phyloP scores from a whole-genome alignment of 352 stramenopile species.

The Globisporangium recalcitrans region DNA sequence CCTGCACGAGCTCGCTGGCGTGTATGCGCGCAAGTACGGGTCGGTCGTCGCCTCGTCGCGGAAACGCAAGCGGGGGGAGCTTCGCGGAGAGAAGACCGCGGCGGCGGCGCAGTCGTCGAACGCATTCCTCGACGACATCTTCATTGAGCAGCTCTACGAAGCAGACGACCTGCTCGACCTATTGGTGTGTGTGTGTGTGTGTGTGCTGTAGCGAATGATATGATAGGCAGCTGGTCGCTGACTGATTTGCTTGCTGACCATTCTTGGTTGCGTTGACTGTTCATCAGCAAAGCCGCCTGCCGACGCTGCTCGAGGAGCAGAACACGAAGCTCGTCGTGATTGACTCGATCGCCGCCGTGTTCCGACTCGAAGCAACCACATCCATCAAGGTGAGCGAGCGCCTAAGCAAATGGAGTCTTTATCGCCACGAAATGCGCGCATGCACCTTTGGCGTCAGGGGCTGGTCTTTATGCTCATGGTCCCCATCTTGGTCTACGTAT shows the following conservation, averaged over 20 bases:
- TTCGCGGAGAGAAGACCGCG: background rate
- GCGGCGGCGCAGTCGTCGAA: conserved; percentile 6
- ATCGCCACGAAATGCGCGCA: too few species aligned
- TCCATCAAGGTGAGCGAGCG: conserved; percentile 58
- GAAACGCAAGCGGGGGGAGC: conserved; percentile 28
- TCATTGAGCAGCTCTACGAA: conserved; percentile 76
- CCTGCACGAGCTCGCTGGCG: conserved; percentile 54
- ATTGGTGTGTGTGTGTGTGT: conserved; percentile 28
- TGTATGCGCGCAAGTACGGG: conserved; percentile 42
- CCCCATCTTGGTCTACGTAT: background rate
- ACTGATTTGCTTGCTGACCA: background rate
- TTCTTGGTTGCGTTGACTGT: background rate
- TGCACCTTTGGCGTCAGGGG: too few species aligned
- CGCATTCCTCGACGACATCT: conserved; percentile 70
- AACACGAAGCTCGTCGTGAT: conserved; percentile 79
- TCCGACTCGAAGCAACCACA: conserved; percentile 60
- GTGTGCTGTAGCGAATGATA: background rate
- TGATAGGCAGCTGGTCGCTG: background rate
- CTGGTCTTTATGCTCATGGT: background rate
- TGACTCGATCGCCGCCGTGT: conserved; percentile 75
- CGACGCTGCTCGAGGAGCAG: conserved; percentile 56
- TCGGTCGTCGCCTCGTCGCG: conserved; percentile 45
- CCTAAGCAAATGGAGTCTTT: too few species aligned
- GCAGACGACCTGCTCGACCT: conserved; percentile 56
- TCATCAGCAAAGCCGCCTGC: conserved; percentile 59